Base-by-base conservation (phyloP, 2,329 filamentous ascomycete genomes). In the Metarhizium brunneum region DNA sequence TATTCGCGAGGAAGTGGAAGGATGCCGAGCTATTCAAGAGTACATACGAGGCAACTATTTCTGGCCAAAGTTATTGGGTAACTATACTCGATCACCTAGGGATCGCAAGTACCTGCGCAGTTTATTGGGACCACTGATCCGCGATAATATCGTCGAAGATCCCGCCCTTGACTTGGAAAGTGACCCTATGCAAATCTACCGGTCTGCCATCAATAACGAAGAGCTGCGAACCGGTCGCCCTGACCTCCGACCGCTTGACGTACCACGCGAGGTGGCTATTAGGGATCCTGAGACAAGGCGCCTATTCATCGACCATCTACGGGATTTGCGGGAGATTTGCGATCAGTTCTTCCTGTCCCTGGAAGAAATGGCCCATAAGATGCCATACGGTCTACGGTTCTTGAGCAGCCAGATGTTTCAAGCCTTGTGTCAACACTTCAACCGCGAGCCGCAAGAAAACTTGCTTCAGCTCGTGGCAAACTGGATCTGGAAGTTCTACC, bases 181-280 rank as follows among this genome's bases (percentile, higher is more conserved):
- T 68, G 94, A 99, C 66, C 94, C 94, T 0, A 87, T 97, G 77
- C 92, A 97, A 64, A 99, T 99, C 56, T 97, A 99, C 72, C 84
- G 89, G 47, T 94, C 91, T 5, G 86, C 90, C 14, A 95, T 99
- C 73, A 97, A 95, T 74, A 96, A 99, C 64, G 92, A 97, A 70
- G 94, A 99, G 72, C 83, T 99, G 29, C 86, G 90, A 18, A 99
- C 94, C 0, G 94, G 94, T 4, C 84, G 85, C 61, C 84, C 90
- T 20, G 96, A 92, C 68, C 82, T 82, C 52, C 82, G 94, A 59
- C 88, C 85, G 38, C 83, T 90, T 14, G 91, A 96, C 62, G 86
- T 99, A 38, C 87, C 90, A 0, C 84, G 92, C 59, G 94, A 99
- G 68, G 80, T 95, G 62, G 94, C 94, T n/a, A 96, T 99, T 68